Percentiles rank a stretch among this genome's conserved stretches.
Conservation (phyloP, 768 basidiomycete genomes). For the Leucosporidium yakuticum region DNA sequence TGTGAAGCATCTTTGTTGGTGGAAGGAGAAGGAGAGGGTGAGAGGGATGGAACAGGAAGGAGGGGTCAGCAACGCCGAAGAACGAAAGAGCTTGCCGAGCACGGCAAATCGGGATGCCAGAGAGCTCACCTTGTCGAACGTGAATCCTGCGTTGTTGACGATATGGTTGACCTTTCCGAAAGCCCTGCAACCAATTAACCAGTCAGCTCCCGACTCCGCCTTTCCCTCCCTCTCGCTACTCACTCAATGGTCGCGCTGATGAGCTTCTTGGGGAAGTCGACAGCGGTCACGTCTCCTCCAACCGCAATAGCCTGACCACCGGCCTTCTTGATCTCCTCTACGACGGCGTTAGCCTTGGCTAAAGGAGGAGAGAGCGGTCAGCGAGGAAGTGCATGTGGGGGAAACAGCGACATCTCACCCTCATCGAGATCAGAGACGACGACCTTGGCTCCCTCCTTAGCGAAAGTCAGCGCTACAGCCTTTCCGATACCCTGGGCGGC, state of each 20-base stretch:
- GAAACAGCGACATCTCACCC: constrained; percentile 31
- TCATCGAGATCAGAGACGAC: constrained; percentile 81
- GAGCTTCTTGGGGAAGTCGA: constrained; percentile 73
- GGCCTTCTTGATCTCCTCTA: constrained; percentile 62
- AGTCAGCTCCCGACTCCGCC: not conserved
- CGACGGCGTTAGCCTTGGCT: constrained; percentile 59
- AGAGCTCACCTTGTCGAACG: not conserved
- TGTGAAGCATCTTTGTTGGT: constrained; percentile 54
- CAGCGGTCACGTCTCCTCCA: constrained; percentile 71
- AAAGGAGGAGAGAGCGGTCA: not conserved
- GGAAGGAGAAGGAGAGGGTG: too few relatives aligned
- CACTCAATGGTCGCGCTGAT: constrained; percentile 68
- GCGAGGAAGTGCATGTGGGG: too few relatives aligned
- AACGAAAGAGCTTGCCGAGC: too few relatives aligned
- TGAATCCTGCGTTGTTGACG: constrained; percentile 62
- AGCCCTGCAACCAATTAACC: constrained; percentile 48
- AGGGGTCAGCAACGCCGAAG: too few relatives aligned
- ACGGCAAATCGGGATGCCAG: too few relatives aligned
- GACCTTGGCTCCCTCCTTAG: constrained; percentile 78
- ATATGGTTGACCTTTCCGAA: constrained; percentile 84
- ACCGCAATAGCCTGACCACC: constrained; percentile 72
- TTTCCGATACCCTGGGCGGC: constrained; percentile 65
- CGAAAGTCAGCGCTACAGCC: constrained; percentile 67
- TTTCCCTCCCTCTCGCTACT: constrained; percentile 39
- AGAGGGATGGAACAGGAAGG: too few relatives aligned